Conservation (phyloP, 257 asterid species). For the Capsicum chinense region DNA sequence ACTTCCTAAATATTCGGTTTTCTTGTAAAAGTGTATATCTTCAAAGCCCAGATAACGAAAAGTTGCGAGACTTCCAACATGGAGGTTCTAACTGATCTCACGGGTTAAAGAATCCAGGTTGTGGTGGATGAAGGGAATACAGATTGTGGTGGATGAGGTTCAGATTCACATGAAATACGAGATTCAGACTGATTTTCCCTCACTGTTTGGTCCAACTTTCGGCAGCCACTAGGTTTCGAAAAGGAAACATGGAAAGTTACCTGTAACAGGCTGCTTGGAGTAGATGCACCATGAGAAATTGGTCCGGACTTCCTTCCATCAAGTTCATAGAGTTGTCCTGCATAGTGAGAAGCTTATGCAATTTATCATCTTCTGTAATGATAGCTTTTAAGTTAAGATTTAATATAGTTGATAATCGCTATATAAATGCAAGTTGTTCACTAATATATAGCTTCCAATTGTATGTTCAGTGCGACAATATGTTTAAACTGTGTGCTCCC, state of each 20-base stretch:
- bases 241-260: conserved; percentile 36
- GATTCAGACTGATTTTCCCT: neutral
- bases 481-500: neutral
- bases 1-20: neutral
- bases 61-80: neutral
- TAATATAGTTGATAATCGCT: neutral
- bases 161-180: neutral
- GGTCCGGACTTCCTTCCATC: conserved; percentile 91
- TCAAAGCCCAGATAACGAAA: neutral
- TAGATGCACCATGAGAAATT: conserved; percentile 79
- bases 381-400: neutral
- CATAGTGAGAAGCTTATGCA: neutral
- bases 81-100: conserved; percentile 1
- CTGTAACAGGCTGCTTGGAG: conserved; percentile 64
- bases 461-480: neutral
- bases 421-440: neutral
- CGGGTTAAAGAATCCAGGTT: neutral
- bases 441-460: neutral
- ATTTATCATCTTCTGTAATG: neutral
- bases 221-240: neutral
- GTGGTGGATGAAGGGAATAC: neutral
- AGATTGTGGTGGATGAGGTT: neutral
- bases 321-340: conserved; percentile 87
- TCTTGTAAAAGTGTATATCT: neutral
- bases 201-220: conserved; percentile 2